Base-by-base conservation (phyloP, 208 protist species). In the Leptomonas pyrrhocoris region DNA sequence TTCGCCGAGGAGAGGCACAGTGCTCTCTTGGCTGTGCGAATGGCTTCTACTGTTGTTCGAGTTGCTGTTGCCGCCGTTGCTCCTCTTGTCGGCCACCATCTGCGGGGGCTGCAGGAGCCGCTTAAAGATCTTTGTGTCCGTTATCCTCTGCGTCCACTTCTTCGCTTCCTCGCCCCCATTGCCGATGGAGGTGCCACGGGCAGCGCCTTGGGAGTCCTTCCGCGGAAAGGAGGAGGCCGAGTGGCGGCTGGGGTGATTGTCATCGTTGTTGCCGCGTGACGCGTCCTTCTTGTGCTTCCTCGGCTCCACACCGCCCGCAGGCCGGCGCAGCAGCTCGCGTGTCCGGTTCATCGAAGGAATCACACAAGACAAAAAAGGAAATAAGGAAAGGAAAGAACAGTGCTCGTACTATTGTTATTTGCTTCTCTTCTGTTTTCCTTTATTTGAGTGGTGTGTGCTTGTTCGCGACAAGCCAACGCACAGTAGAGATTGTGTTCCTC, bases 101-200 rank as follows among this genome's bases (percentile, higher is more conserved):
- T 61, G 21, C 3, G 48, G 2, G n/a, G 63, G 64, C 45, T 68
- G 69, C 65, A 76, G 50, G 1, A 81, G 59, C 0, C 73, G 72
- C 66, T 70, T 62, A 40, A 75, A 74, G 30, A 77, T 21, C 40
- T 81, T 81, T 15, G 11, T 74, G 27, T 72, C 77, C 1, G 53
- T 55, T 6, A 81, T 16, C 43, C 51, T 73, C 51, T 75, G 58
- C 18, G 49, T 51, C 77, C 70, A 77, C 28, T 73, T 60, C 42
- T 73, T 66, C 12, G 56, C 60, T 2, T 74, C 69, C 4, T 67
- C 64, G 50, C 38, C 59, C 21, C 45, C 45, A 1, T n/a, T 31
- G 36, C 31, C 19, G 38, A 21, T n/a, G 3, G 56, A 62, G 7
- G 56, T 42, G 43, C 23, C 28, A 9, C 42, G 28, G 13, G 18